Conservation (phyloP, 2,329 filamentous ascomycete species). For the Pseudogymnoascus sp. region DNA sequence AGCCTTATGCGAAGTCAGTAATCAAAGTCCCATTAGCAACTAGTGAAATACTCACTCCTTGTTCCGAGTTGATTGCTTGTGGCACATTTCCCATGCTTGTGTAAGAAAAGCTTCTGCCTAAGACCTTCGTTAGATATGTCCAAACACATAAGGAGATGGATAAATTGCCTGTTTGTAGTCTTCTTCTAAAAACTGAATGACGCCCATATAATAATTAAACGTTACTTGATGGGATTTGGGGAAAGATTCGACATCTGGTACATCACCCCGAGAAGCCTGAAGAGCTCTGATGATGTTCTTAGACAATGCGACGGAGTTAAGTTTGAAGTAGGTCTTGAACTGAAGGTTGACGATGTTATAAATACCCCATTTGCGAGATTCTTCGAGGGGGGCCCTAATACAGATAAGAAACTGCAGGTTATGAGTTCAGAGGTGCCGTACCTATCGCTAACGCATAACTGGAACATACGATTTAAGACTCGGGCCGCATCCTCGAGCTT, state of each 20-base stretch:
- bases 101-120: slow-evolving; percentile 74
- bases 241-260: slow-evolving; percentile 71
- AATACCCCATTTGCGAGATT: slow-evolving; percentile 95
- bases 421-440: slow-evolving; percentile 32
- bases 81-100: slow-evolving; percentile 74
- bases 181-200: slow-evolving; percentile 90
- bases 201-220: slow-evolving; percentile 92
- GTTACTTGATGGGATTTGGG: slow-evolving; percentile 88
- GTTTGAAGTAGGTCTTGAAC: slow-evolving; percentile 97
- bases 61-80: slow-evolving; percentile 63
- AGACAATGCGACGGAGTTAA: slow-evolving; percentile 81
- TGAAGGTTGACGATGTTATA: slow-evolving; percentile 91
- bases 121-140: background rate
- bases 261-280: slow-evolving; percentile 66
- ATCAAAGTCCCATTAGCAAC: slow-evolving; percentile 7
- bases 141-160: background rate
- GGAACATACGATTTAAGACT: slow-evolving; percentile 86
- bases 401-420: slow-evolving; percentile 10
- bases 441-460: slow-evolving; percentile 82
- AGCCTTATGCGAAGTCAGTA: slow-evolving; percentile 42
- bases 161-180: slow-evolving; percentile 68
- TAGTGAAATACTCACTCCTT: slow-evolving; percentile 54
- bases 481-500: slow-evolving; percentile 86
- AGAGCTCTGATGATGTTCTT: slow-evolving; percentile 85
- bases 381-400: slow-evolving; percentile 65